These are phyloP conservation scores for Salvia miltiorrhiza DNA, from an alignment of 257 asterid genomes.

Conservation along the genomic window DNA sequence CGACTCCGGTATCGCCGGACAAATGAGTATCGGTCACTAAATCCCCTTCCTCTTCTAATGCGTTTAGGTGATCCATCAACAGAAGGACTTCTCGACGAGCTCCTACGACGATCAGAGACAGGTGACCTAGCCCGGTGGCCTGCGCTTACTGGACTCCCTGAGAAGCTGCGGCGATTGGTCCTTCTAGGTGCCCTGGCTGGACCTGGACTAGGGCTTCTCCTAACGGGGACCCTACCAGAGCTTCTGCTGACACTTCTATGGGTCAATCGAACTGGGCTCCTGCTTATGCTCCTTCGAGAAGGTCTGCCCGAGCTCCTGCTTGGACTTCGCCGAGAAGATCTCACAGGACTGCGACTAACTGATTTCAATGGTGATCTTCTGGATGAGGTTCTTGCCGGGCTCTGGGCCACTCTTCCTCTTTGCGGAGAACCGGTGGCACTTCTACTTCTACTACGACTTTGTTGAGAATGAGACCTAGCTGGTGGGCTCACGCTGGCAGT, in stretches of 20 bases:
- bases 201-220: slow-evolving; percentile 61
- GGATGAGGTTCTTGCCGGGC: slow-evolving; percentile 54
- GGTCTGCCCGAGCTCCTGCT: slow-evolving; percentile 53
- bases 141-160: slow-evolving; percentile 62
- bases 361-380: slow-evolving; percentile 54
- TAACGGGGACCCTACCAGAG: slow-evolving; percentile 61
- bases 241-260: slow-evolving; percentile 81
- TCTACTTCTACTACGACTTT: slow-evolving; percentile 32
- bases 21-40: slow-evolving; percentile 80
- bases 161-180: slow-evolving; percentile 53
- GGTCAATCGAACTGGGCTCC: slow-evolving; percentile 60
- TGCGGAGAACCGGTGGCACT: slow-evolving; percentile 43
- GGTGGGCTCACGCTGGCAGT: slow-evolving; percentile 59
- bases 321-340: slow-evolving; percentile 46
- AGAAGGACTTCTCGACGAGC: slow-evolving; percentile 88
- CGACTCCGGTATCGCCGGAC: slow-evolving; percentile 87
- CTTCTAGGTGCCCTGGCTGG: slow-evolving; percentile 68
- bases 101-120: slow-evolving; percentile 56
- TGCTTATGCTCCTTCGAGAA: slow-evolving; percentile 66
- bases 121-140: slow-evolving; percentile 79
- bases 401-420: slow-evolving; percentile 41
- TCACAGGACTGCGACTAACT: slow-evolving; percentile 56
- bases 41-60: slow-evolving; percentile 96
- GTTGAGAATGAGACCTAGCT: slow-evolving; percentile 37
- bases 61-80: slow-evolving; percentile 87